Conservation (phyloP, 2,329 filamentous ascomycete species). For the Elsinoe australis region DNA sequence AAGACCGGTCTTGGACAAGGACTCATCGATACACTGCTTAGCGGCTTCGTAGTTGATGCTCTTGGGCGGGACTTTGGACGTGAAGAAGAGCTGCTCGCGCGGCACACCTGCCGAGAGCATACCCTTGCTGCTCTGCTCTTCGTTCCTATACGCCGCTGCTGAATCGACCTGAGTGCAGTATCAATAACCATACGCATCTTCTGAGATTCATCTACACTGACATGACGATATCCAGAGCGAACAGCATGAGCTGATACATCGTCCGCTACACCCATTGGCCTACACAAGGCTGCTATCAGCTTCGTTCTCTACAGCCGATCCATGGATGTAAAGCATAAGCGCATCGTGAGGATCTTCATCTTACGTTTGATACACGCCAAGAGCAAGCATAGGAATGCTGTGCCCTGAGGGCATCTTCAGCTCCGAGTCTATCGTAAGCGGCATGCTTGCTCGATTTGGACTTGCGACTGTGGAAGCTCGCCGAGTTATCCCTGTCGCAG, state of each 20-base stretch:
- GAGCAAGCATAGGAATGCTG: conserved; percentile 54
- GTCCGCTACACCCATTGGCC: conserved; percentile 50
- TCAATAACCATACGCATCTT: neutral
- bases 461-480: neutral
- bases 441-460: conserved; percentile 4
- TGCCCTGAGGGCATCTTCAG: conserved; percentile 52
- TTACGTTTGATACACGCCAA: conserved; percentile 37
- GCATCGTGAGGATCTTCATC: neutral
- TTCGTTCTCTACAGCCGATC: neutral
- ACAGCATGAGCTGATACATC: conserved; percentile 51
- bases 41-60: conserved; percentile 56
- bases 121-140: conserved; percentile 47
- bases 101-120: conserved; percentile 46
- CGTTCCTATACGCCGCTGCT: conserved; percentile 52
- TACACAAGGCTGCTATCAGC: too few relatives aligned
- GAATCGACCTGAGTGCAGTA: conserved; percentile 46
- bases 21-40: conserved; percentile 55
- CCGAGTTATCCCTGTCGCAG: neutral
- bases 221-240: conserved; percentile 50
- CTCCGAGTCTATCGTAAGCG: conserved; percentile 31
- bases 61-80: conserved; percentile 49
- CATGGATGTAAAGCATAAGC: conserved; percentile 37
- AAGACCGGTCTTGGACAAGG: conserved; percentile 51
- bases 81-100: conserved; percentile 54
- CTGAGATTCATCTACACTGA: conserved; percentile 25